A percentile compares a stretch with the other conserved stretches of the same genome.
These are phyloP conservation scores for Penicillium corylophilum DNA, from an alignment of 2,329 filamentous ascomycete species.

Conservation along the genomic window DNA sequence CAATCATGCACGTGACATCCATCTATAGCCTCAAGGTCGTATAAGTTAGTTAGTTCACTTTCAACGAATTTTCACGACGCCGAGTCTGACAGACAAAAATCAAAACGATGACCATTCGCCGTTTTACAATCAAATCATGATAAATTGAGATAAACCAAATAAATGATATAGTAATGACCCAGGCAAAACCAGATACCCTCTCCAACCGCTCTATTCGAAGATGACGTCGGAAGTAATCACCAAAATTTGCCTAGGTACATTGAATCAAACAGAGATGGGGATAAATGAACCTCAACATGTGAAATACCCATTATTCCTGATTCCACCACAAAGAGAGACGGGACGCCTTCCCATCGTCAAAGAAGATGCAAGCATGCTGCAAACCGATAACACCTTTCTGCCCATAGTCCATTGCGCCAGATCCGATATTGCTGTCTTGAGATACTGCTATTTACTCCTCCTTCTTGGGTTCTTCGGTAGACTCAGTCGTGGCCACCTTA, in stretches of 20 bases:
- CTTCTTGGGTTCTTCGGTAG: slow-evolving; percentile 29
- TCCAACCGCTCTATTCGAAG: not conserved
- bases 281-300: not conserved
- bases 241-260: not conserved
- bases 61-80: not conserved
- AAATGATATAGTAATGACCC: slow-evolving; percentile 2
- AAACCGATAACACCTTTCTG: slow-evolving; percentile 39
- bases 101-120: not conserved
- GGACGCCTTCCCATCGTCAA: slow-evolving; percentile 9
- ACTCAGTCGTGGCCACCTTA: slow-evolving; percentile 12
- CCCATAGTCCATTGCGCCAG: slow-evolving; percentile 37
- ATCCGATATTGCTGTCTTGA: slow-evolving; percentile 27
- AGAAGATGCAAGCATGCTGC: slow-evolving; percentile 20
- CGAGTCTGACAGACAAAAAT: not conserved
- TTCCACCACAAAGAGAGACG: slow-evolving; percentile 9
- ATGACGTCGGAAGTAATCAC: slow-evolving; percentile 1
- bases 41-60: not conserved
- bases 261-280: not conserved
- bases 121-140: slow-evolving; percentile 1
- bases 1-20: not conserved
- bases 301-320: slow-evolving; percentile 5
- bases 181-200: slow-evolving; percentile 6
- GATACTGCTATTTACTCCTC: slow-evolving; percentile 28
- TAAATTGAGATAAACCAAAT: slow-evolving; percentile 3
- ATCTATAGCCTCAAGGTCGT: not conserved